A percentile compares a stretch with the other conserved stretches of the same genome.
These are phyloP conservation scores for Protomyces pachydermus DNA, from an alignment of 1,139 yeast genomes.

Conservation along the genomic window DNA sequence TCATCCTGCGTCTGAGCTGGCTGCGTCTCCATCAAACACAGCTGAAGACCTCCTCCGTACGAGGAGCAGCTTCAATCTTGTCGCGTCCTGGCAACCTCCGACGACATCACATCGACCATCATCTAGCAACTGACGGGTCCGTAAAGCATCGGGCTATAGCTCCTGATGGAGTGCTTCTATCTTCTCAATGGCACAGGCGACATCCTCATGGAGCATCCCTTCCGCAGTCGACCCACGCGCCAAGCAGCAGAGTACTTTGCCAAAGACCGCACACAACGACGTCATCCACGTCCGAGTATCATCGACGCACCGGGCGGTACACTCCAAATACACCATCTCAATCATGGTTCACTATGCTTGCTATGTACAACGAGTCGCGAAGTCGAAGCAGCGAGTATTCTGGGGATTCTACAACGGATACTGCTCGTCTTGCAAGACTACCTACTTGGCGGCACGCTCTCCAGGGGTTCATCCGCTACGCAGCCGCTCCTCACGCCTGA, in stretches of 20 bases:
- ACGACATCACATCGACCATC: too few species aligned
- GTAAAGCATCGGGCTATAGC: not conserved
- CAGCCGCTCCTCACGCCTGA: slow-evolving; percentile 48
- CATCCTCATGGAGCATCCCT: slow-evolving; percentile 33
- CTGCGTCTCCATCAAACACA: too few species aligned
- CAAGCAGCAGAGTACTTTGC: slow-evolving; percentile 1
- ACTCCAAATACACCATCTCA: slow-evolving; percentile 5
- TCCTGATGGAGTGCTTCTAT: slow-evolving; percentile 13
- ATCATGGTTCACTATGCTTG: not conserved
- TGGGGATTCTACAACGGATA: slow-evolving; percentile 16
- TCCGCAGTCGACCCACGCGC: slow-evolving; percentile 10
- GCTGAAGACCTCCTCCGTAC: too few species aligned
- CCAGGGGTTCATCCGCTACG: not conserved
- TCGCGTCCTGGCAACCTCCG: too few species aligned
- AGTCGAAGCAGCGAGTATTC: slow-evolving; percentile 10
- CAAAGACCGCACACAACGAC: not conserved
- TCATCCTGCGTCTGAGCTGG: not conserved
- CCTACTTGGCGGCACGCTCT: slow-evolving; percentile 44
- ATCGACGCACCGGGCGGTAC: not conserved
- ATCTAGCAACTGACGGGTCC: too few species aligned
- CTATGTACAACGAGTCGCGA: slow-evolving; percentile 10
- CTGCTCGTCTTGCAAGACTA: slow-evolving; percentile 50
- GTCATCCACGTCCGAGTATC: not conserved
- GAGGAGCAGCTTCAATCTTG: too few species aligned
- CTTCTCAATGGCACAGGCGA: slow-evolving; percentile 10